A percentile compares a stretch with the other conserved stretches of the same genome.
phyloP scores from a whole-genome alignment of 148 eudicot genomes.

The Hydrangea macrophylla region DNA sequence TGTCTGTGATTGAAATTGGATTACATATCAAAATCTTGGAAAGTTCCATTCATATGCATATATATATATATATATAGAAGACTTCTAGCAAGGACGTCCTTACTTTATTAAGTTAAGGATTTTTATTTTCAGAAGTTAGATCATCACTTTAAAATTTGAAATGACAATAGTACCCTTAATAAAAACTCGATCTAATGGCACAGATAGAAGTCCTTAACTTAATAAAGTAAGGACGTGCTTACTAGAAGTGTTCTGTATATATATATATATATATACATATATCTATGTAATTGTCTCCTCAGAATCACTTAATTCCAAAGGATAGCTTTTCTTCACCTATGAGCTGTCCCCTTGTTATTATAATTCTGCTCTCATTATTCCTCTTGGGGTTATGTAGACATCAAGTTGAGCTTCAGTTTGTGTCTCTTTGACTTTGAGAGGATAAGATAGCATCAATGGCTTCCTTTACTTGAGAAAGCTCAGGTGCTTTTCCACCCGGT shows the following conservation, averaged over 20 bases:
- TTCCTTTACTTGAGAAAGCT: slow-evolving; percentile 83
- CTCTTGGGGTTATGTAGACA: background rate
- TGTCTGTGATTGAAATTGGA: too few species aligned
- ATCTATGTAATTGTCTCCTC: background rate
- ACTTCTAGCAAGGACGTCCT: too few species aligned
- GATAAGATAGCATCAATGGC: slow-evolving; percentile 89
- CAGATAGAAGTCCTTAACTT: too few species aligned
- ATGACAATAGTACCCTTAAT: background rate
- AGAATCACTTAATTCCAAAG: background rate
- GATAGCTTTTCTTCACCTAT: slow-evolving; percentile 1
- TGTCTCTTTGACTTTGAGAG: slow-evolving; percentile 60
- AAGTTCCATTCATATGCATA: too few species aligned
- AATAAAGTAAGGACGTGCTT: too few species aligned
- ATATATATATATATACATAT: background rate
- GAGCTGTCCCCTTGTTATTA: background rate
- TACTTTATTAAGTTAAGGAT: too few species aligned
- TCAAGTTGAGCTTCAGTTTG: slow-evolving; percentile 42
- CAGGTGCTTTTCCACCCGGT: slow-evolving; percentile 80
- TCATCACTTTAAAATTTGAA: too few species aligned
- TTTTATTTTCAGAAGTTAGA: too few species aligned
- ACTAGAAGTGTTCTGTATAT: too few species aligned
- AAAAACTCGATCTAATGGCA: background rate
- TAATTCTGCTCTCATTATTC: background rate
- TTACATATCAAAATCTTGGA: too few species aligned
- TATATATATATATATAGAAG: too few species aligned